Evolutionary conservation across 306 rosid genomes (phyloP).

Genomic region (Fragaria iinumae): DNA sequence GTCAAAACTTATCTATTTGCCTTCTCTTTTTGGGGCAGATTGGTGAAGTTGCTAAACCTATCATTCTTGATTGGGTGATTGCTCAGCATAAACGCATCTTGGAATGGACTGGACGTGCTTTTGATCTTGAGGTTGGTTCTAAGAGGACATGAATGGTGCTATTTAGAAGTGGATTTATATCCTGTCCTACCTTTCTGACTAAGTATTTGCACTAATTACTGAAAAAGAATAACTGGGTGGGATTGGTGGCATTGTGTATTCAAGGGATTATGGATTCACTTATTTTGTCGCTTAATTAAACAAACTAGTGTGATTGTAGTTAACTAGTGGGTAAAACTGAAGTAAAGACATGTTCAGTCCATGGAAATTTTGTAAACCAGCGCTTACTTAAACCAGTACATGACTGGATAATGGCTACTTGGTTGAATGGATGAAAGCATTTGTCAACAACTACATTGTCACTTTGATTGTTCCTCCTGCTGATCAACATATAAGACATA

Average conservation of each 20-base stretch:
- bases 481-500: too few species aligned
- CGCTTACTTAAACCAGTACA: too few species aligned
- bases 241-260: background rate
- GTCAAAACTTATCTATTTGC: conserved; percentile 12
- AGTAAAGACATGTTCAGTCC: background rate
- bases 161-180: conserved; percentile 3
- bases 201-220: background rate
- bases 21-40: conserved; percentile 36
- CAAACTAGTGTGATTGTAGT: conserved; percentile 11
- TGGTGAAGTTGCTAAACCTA: conserved; percentile 50
- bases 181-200: background rate
- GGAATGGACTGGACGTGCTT: conserved; percentile 59
- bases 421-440: background rate
- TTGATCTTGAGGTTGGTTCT: conserved; percentile 55
- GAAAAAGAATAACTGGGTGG: background rate
- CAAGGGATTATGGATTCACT: background rate
- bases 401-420: background rate
- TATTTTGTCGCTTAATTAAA: background rate
- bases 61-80: conserved; percentile 62
- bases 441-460: background rate
- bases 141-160: conserved; percentile 8
- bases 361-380: too few species aligned
- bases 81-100: conserved; percentile 44
- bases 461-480: too few species aligned
- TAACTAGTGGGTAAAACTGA: background rate